Evolutionary conservation across 2,329 filamentous ascomycete genomes (phyloP).

Genomic region (Aspergillus vadensis): DNA sequence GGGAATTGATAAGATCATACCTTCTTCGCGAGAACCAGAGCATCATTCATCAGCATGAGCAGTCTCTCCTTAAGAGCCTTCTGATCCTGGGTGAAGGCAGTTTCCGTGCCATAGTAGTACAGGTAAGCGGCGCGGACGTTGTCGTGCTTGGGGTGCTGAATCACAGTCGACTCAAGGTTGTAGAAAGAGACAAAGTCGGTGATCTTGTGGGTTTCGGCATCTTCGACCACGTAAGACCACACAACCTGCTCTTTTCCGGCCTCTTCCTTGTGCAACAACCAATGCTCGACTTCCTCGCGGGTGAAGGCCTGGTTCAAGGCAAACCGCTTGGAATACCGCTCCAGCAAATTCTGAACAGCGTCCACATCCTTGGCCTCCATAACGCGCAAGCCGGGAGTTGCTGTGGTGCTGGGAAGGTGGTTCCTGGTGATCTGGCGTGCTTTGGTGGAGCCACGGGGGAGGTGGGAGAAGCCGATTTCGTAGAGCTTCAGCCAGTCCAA

Average conservation of each 20-base stretch:
- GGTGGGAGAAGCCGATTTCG: slow-evolving; percentile 88
- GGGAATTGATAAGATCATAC: slow-evolving; percentile 37
- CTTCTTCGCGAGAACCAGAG: slow-evolving; percentile 82
- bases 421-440: slow-evolving; percentile 84
- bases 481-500: slow-evolving; percentile 96
- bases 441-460: slow-evolving; percentile 81
- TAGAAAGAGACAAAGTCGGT: slow-evolving; percentile 99
- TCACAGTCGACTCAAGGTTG: slow-evolving; percentile 87
- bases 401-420: slow-evolving; percentile 72
- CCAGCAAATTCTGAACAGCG: slow-evolving; percentile 71
- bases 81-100: slow-evolving; percentile 62
- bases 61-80: slow-evolving; percentile 74
- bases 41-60: slow-evolving; percentile 78
- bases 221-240: slow-evolving; percentile 90
- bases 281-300: slow-evolving; percentile 81
- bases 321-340: slow-evolving; percentile 76
- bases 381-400: slow-evolving; percentile 72
- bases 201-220: slow-evolving; percentile 70
- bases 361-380: slow-evolving; percentile 81
- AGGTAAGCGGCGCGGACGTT: slow-evolving; percentile 88
- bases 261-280: slow-evolving; percentile 72
- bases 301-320: slow-evolving; percentile 82
- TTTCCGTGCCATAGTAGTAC: slow-evolving; percentile 92
- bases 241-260: slow-evolving; percentile 75
- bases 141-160: slow-evolving; percentile 75